A percentile compares a stretch with the other conserved stretches of the same genome.
Conservation (phyloP, 2,329 filamentous ascomycete species). For the Penicillium sclerotigenum region DNA sequence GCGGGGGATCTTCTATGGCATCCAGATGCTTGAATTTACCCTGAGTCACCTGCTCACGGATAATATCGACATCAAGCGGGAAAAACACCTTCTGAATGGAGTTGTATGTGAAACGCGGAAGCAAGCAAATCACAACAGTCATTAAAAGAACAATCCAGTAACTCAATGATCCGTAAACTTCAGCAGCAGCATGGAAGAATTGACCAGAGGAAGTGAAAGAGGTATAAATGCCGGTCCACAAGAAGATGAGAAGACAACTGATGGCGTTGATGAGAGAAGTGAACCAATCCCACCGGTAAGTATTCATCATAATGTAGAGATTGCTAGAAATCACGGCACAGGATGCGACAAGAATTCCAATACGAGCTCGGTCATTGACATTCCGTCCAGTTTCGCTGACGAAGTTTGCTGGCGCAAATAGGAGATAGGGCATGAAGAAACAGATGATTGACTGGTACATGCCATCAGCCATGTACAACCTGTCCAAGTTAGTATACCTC, state of each 20-base stretch:
- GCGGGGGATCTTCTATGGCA: slow-evolving; percentile 46
- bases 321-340: slow-evolving; percentile 87
- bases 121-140: slow-evolving; percentile 75
- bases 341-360: slow-evolving; percentile 83
- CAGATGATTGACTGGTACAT: slow-evolving; percentile 90
- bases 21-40: slow-evolving; percentile 78
- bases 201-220: slow-evolving; percentile 55
- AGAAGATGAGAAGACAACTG: slow-evolving; percentile 83
- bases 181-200: slow-evolving; percentile 73
- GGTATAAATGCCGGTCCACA: slow-evolving; percentile 91
- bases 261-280: slow-evolving; percentile 77
- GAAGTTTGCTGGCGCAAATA: slow-evolving; percentile 68
- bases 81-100: slow-evolving; percentile 89
- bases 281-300: slow-evolving; percentile 97
- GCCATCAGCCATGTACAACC: slow-evolving; percentile 92
- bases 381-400: slow-evolving; percentile 70
- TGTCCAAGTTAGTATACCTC: slow-evolving; percentile 40
- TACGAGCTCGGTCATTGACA: slow-evolving; percentile 73
- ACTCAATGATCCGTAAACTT: slow-evolving; percentile 75
- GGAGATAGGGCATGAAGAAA: slow-evolving; percentile 87
- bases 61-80: slow-evolving; percentile 89
- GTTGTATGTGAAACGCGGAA: slow-evolving; percentile 85
- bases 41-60: slow-evolving; percentile 83
- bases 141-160: slow-evolving; percentile 87
- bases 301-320: slow-evolving; percentile 90